Evolutionary conservation across 23 red algal species (phyloP), one percentile per base, ranked within the genome.

Genomic region (Agarophyton chilense): DNA sequence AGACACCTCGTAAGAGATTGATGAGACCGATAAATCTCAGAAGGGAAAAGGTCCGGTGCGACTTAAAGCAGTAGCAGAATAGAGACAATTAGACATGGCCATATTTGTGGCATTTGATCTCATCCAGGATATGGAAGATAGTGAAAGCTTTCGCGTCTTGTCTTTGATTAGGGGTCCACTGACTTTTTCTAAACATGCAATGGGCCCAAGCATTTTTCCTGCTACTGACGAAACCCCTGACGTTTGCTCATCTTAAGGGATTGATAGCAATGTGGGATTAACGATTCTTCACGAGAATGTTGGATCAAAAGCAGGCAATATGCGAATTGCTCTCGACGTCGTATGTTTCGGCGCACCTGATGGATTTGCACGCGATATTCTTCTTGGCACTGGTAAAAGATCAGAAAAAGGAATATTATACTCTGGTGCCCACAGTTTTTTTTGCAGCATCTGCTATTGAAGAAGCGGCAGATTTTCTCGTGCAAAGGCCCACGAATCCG

Each of bases 271-370:
- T 10, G 60, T 34, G 8, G 81, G 12, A 2, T 60, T 91, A 6
- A 12, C 67, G 14, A 42, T 42, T n/a, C 41, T 79, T 42, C 78
- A 78, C 65, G 87, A 91, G 41, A 57, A 82, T 17, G 58, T 91
- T 57, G 88, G 88, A n/a, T 52, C 75, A 41, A 70, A 47, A 42
- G 88, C 88, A 10, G 88, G 88, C 0, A 76, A 82, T 40, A 52
- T 70, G 53, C 76, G 77, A 1, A 74, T 91, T 71, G 76, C 88
- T 5, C 88, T 91, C 39, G 76, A 91, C 47, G 82, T 91, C 67
- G 45, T 91, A 5, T 81, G 75, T 25, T 82, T 91, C 34, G 75
- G 54, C n/a, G 88, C 75, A 33, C 33, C 39, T 25, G 51, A 74
- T 21, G 88, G 88, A 36, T 81, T 91, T 34, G 60, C 75, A 42